These are phyloP conservation scores for Plasmodium reichenowi DNA, from an alignment of 169 alveolate species.

Conservation along the genomic window DNA sequence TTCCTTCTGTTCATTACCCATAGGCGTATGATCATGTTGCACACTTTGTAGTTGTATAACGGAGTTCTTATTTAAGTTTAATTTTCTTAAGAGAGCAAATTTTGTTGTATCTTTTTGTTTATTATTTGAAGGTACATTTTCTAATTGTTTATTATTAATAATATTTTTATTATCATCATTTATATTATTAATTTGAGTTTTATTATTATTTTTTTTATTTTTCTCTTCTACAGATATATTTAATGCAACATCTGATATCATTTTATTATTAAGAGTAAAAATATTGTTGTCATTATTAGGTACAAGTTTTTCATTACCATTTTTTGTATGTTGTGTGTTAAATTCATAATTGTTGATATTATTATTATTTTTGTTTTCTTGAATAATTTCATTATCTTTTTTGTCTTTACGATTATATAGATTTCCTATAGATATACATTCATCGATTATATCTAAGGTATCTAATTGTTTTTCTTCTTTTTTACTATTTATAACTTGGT, in stretches of 20 bases:
- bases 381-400: background rate
- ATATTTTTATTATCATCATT: conserved; percentile 1
- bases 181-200: background rate
- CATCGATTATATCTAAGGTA: conserved; percentile 47
- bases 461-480: conserved; percentile 32
- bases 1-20: no score
- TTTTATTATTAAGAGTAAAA: no score
- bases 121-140: background rate
- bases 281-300: no score
- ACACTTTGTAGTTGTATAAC: no score
- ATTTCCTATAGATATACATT: conserved; percentile 67
- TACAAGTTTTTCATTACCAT: background rate
- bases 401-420: conserved; percentile 6
- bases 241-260: no score
- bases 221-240: no score
- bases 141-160: background rate
- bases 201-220: no score
- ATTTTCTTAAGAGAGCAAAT: no score
- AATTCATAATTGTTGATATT: background rate
- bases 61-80: no score
- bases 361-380: background rate
- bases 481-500: conserved; percentile 40
- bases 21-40: no score
- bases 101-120: no score
- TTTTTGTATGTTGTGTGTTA: background rate